Conservation (phyloP, 192 early-diverging fungal genomes). For the Gaertneriomyces semiglobifer region DNA sequence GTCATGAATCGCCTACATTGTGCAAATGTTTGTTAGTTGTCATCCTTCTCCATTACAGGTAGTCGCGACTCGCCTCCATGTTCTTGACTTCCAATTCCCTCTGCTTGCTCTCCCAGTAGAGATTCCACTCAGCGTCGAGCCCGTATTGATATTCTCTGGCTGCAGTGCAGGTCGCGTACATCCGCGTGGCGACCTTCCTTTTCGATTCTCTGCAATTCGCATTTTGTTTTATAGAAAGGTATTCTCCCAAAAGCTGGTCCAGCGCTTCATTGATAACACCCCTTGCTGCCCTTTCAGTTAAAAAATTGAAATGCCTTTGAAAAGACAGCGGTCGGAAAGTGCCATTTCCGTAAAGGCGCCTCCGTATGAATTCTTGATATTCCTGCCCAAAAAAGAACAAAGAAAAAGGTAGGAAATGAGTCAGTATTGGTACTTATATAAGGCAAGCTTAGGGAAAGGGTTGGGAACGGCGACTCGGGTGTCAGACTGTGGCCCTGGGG, state of each 20-base stretch:
- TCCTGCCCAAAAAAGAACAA: constrained; percentile 5
- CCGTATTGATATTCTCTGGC: neutral
- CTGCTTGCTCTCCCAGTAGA: no score
- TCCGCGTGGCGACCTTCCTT: constrained; percentile 1
- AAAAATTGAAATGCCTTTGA: constrained; percentile 6
- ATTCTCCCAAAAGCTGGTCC: neutral
- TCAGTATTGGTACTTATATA: constrained; percentile 4
- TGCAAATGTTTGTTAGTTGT: no score
- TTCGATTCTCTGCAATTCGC: neutral
- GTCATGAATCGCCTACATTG: no score
- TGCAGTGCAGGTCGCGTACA: constrained; percentile 1
- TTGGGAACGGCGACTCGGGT: constrained; percentile 4
- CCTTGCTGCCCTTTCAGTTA: neutral
- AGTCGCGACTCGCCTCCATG: no score
- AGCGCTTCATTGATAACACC: constrained; percentile 3
- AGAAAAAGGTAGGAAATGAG: constrained; percentile 3
- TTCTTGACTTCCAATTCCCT: no score
- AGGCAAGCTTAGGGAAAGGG: neutral
- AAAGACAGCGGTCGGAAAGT: constrained; percentile 5
- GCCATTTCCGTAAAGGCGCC: neutral
- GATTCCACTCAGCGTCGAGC: neutral
- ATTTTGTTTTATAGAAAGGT: neutral
- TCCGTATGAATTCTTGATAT: neutral
- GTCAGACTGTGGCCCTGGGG: constrained; percentile 5
- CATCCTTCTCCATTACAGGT: no score